A percentile compares a stretch with the other conserved stretches of the same genome.
Evolutionary conservation across 345 rosid species (phyloP).

Genomic region (Garcia nutans): DNA sequence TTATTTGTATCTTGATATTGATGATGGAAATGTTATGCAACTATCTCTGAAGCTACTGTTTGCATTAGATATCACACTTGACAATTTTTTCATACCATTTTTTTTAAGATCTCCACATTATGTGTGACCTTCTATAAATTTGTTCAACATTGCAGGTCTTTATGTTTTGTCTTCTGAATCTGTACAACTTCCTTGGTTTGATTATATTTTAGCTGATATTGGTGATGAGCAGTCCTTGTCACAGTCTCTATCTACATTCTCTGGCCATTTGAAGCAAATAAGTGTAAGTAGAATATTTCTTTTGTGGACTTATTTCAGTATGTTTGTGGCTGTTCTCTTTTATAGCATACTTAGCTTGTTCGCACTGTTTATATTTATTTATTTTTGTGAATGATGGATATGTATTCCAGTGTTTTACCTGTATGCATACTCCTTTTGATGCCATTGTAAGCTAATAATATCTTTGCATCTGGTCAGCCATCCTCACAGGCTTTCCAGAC

Average conservation of each 20-base stretch:
- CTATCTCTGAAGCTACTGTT: background rate
- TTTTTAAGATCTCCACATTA: background rate
- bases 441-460: background rate
- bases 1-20: background rate
- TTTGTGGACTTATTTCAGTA: constrained; percentile 12
- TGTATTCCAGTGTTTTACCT: background rate
- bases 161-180: constrained; percentile 82
- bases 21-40: background rate
- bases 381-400: background rate
- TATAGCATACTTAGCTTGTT: background rate
- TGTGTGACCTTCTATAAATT: constrained; percentile 5
- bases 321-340: background rate
- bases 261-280: constrained; percentile 89
- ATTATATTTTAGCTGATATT: constrained; percentile 87
- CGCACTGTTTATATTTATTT: background rate
- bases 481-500: background rate
- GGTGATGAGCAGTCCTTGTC: constrained; percentile 93
- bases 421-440: background rate
- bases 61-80: background rate
- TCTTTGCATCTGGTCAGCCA: background rate
- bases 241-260: constrained; percentile 91
- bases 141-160: constrained; percentile 57
- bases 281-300: constrained; percentile 52
- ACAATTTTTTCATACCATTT: background rate
- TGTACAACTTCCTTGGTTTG: constrained; percentile 88